Percentiles rank a stretch among this genome's conserved stretches.
Evolutionary conservation across 345 rosid species (phyloP).

Genomic region (Dovyalis caffra): DNA sequence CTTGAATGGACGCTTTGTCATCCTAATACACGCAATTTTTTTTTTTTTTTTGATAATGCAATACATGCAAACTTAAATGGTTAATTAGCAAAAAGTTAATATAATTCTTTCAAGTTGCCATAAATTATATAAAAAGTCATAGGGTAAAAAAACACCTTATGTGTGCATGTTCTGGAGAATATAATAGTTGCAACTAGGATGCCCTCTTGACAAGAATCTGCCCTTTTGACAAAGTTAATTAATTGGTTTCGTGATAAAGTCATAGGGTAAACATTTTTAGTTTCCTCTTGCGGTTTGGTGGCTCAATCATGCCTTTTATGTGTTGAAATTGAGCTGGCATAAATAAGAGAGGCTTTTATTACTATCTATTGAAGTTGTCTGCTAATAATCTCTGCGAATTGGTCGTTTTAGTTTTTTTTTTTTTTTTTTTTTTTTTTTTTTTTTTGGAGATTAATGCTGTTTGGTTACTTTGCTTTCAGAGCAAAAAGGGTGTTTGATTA

Average conservation of each 20-base stretch:
- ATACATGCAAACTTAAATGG: no score
- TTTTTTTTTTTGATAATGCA: no score
- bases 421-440: no score
- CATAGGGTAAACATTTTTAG: no score
- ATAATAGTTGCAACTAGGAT: neutral
- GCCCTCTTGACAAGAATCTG: neutral
- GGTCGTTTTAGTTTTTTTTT: no score
- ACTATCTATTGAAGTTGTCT: neutral
- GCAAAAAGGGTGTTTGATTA: neutral
- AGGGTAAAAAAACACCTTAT: no score
- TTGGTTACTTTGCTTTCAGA: neutral
- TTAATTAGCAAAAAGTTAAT: no score
- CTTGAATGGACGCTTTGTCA: neutral
- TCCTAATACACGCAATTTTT: neutral
- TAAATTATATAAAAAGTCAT: neutral
- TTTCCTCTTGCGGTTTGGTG: slow-evolving; percentile 1
- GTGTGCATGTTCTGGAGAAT: neutral
- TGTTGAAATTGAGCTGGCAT: slow-evolving; percentile 18
- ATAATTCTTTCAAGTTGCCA: neutral
- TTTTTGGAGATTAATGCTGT: neutral
- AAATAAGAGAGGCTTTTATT: slow-evolving; percentile 29
- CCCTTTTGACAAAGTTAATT: no score
- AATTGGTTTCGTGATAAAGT: no score
- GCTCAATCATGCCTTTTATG: slow-evolving; percentile 3
- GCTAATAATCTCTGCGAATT: neutral